Percentiles rank a stretch among this genome's conserved stretches.
Evolutionary conservation across 2,329 filamentous ascomycete species (phyloP).

Genomic region (Paracoccidioides lutzii): DNA sequence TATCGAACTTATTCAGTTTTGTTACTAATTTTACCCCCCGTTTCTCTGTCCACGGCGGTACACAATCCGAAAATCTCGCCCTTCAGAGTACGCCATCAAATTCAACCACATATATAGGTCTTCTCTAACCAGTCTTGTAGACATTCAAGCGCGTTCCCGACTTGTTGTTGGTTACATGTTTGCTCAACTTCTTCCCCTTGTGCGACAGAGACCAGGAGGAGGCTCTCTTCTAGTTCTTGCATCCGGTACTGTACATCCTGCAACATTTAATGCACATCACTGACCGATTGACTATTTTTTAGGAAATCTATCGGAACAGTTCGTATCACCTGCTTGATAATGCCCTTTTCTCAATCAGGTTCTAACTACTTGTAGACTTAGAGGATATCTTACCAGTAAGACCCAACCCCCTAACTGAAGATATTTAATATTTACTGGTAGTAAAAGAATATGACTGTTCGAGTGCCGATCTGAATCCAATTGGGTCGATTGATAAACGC

Average conservation of each 20-base stretch:
- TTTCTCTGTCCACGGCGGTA: conserved; percentile 52
- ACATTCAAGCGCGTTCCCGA: conserved; percentile 2
- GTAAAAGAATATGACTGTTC: conserved; percentile 55
- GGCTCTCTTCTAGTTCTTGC: conserved; percentile 48
- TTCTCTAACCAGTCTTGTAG: neutral
- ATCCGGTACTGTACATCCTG: conserved; percentile 22
- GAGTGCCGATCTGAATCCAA: conserved; percentile 45
- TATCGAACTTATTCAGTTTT: conserved; percentile 21
- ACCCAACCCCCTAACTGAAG: neutral
- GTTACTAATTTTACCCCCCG: conserved; percentile 47
- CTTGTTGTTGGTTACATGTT: conserved; percentile 4
- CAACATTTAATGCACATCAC: neutral
- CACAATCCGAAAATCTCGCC: conserved; percentile 20
- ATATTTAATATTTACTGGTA: conserved; percentile 21
- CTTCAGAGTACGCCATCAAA: conserved; percentile 19
- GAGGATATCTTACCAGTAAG: conserved; percentile 2
- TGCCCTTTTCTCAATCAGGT: neutral
- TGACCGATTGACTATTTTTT: conserved; percentile 38
- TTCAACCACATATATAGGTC: neutral
- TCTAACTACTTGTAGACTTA: neutral
- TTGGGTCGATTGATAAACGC: conserved; percentile 43
- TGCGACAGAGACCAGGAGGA: neutral
- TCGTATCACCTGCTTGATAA: neutral
- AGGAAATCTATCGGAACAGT: conserved; percentile 24
- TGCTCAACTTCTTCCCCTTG: conserved; percentile 1